Base-by-base conservation (phyloP, 169 alveolate species). In the Eimeria maxima region DNA sequence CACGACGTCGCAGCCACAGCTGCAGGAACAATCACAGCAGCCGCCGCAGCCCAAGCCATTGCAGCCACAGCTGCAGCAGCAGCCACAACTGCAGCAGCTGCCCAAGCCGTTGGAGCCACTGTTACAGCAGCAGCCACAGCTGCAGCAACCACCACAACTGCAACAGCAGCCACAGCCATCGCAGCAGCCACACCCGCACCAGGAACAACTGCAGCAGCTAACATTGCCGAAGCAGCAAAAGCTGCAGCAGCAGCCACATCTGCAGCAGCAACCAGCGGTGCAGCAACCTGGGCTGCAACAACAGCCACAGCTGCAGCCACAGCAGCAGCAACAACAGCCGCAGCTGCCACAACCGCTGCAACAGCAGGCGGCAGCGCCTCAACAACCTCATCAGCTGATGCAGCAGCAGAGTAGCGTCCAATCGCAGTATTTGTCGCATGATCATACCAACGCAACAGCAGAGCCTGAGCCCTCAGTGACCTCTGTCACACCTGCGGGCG, bases 161-260 rank as follows among this genome's bases (percentile, higher is more conserved):
- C 74, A 5, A 16, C 74, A 65, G 74, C 74, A 65, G 38, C 74
- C 74, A 24, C 74, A 65, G 38, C 74, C 7, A 14, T 38, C 22
- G 45, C 80, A 29, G 80, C 93, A 86, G 80, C 93, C 57, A 3
- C 60, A 42, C 6, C 71, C 8, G 63, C 93, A 86, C 42, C 93
- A 33, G 44, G 44, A 24, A 45, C 55, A 24, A 45, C 93, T 13
- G 60, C 93, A 86, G 42, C 80, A 57, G 80, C 69, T 8, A 53
- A 8, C 20, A 50, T 69, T 16, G 67, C 89, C 6, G 47, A 71
- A 84, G 78, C 47, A 24, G 74, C 92, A 53, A 24, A 11, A 8
- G 55, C 92, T 8, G 55, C 74, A 84, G 57, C 78, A 84, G 93
- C 47, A 20, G 29, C 47, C 16, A 14, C 73, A 5, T 22, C 90